Conservation (phyloP, 1,139 yeast species). For the Pichia sp. region DNA sequence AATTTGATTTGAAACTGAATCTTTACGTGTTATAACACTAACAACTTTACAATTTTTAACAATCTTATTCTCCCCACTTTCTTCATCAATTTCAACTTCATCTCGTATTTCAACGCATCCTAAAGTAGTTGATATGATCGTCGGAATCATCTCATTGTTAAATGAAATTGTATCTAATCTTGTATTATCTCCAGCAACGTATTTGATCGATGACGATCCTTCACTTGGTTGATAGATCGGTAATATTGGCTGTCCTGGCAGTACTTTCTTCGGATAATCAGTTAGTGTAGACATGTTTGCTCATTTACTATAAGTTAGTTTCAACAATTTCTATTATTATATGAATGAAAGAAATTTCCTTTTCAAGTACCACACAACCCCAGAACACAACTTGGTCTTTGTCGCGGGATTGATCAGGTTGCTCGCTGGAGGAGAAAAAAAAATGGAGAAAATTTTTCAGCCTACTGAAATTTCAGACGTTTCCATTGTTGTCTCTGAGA, state of each 20-base stretch:
- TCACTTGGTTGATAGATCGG: slow-evolving; percentile 30
- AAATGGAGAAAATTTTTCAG: not conserved
- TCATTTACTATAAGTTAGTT: no score
- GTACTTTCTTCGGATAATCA: slow-evolving; percentile 33
- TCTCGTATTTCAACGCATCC: slow-evolving; percentile 42
- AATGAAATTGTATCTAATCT: slow-evolving; percentile 19
- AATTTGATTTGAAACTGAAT: slow-evolving; percentile 12
- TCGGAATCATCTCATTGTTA: slow-evolving; percentile 28
- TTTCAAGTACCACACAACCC: no score
- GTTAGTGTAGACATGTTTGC: slow-evolving; percentile 12
- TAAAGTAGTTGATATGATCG: slow-evolving; percentile 59
- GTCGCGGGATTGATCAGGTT: no score
- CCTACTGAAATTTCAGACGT: not conserved
- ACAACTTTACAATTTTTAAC: slow-evolving; percentile 17
- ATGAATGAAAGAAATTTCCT: no score
- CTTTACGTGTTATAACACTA: slow-evolving; percentile 22
- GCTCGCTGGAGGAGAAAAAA: no score
- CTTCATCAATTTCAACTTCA: slow-evolving; percentile 18
- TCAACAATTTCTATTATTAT: no score
- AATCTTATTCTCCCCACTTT: slow-evolving; percentile 17
- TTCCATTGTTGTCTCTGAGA: not conserved
- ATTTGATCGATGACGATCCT: slow-evolving; percentile 27
- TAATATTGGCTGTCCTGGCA: slow-evolving; percentile 71
- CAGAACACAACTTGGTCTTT: no score
- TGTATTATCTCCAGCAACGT: slow-evolving; percentile 43